Conservation (phyloP, 805 yeast species). For the Alloascoidea hylecoeti region DNA sequence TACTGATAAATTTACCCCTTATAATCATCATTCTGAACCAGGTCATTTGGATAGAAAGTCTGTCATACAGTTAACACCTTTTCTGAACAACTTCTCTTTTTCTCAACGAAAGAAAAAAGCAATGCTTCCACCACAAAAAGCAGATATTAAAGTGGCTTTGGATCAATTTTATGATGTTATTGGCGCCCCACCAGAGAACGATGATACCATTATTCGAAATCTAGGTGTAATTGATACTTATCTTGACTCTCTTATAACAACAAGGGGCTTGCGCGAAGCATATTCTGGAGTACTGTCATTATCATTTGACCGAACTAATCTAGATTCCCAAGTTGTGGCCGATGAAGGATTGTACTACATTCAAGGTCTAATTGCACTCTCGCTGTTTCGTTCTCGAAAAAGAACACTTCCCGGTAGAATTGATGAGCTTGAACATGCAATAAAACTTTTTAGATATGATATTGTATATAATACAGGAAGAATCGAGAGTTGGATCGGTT, state of each 20-base stretch:
- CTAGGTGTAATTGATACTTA: constrained; percentile 28
- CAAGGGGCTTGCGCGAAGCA: constrained; percentile 30
- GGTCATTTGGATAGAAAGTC: constrained; percentile 24
- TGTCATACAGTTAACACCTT: constrained; percentile 25
- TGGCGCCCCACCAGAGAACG: constrained; percentile 46
- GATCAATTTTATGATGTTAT: constrained; percentile 60
- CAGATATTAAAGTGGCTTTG: constrained; percentile 57
- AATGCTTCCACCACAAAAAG: constrained; percentile 9
- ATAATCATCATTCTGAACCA: constrained; percentile 44
- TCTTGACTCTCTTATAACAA: constrained; percentile 30
- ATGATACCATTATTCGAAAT: constrained; percentile 31
- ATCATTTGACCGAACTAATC: constrained; percentile 17
- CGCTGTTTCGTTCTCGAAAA: constrained; percentile 58
- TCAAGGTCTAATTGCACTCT: constrained; percentile 53
- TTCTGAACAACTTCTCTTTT: constrained; percentile 41
- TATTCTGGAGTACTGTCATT: constrained; percentile 33
- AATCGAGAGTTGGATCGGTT: constrained; percentile 73
- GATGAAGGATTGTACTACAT: constrained; percentile 50
- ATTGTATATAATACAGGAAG: constrained; percentile 50
- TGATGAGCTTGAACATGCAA: constrained; percentile 67
- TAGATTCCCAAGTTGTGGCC: constrained; percentile 21
- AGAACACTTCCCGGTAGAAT: constrained; percentile 69
- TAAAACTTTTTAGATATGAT: constrained; percentile 52
- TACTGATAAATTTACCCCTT: constrained; percentile 44
- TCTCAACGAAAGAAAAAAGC: constrained; percentile 28